Evolutionary conservation across 2,329 filamentous ascomycete genomes (phyloP).

Genomic region (Colletotrichum gigasporum): DNA sequence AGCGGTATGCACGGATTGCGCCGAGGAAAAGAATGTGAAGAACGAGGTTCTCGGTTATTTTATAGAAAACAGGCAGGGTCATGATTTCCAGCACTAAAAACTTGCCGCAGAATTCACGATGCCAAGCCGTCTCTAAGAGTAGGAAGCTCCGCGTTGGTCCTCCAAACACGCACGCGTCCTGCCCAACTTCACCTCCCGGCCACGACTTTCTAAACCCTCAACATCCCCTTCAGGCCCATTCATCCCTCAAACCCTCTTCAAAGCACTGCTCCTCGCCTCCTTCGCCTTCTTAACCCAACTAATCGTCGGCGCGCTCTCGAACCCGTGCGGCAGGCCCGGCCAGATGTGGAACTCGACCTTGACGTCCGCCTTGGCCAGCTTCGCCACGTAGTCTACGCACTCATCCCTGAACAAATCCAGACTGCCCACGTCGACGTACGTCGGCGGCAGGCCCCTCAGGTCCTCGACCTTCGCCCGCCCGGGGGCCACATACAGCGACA

Average conservation of each 20-base stretch:
- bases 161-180: no score
- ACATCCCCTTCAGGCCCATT: no score
- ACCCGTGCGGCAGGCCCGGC: constrained; percentile 50
- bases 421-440: constrained; percentile 49
- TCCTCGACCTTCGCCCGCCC: constrained; percentile 33
- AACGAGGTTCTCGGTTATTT: no score
- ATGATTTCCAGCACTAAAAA: no score
- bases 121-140: no score
- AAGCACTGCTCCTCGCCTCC: constrained; percentile 34
- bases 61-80: no score
- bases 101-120: no score
- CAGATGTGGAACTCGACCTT: constrained; percentile 52
- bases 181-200: no score
- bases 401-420: constrained; percentile 51
- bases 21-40: no score
- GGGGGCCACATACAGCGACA: constrained; percentile 36
- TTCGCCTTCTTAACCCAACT: constrained; percentile 35
- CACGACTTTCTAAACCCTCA: no score
- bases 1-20: no score
- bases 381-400: constrained; percentile 40
- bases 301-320: constrained; percentile 36
- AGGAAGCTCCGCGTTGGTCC: no score
- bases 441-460: constrained; percentile 42
- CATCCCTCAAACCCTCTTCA: constrained; percentile 15
- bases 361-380: constrained; percentile 43